Percentiles rank a stretch among this genome's conserved stretches.
Evolutionary conservation across 73 alveolate species (phyloP).

Genomic region (Paramecium primaurelia): DNA sequence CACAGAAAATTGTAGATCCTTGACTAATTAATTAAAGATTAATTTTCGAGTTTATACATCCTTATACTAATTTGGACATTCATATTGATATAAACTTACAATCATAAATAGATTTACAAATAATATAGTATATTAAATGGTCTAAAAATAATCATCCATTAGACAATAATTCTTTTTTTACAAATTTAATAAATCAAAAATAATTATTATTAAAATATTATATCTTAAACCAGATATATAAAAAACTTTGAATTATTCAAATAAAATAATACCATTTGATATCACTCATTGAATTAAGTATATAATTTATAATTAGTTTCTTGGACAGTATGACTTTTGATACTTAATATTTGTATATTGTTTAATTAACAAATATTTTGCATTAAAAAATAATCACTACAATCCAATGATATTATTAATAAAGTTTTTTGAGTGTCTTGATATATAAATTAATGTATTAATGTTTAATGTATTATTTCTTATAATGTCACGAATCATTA

Average conservation of each 20-base stretch:
- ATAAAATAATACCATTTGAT: not conserved
- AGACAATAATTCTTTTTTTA: too few species aligned
- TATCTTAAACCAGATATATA: not conserved
- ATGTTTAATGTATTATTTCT: conserved; percentile 11
- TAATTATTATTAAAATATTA: too few species aligned
- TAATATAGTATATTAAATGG: not conserved
- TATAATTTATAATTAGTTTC: not conserved
- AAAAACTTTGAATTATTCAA: not conserved
- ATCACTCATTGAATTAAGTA: too few species aligned
- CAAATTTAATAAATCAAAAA: not conserved
- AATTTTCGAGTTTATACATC: too few species aligned
- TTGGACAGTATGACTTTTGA: not conserved
- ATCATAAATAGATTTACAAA: not conserved
- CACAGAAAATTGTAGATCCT: not conserved
- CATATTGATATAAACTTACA: too few species aligned
- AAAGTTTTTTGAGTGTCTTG: not conserved
- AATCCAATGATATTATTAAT: not conserved
- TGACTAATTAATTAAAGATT: too few species aligned
- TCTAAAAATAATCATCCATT: not conserved
- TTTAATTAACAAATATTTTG: not conserved
- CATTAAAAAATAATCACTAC: not conserved
- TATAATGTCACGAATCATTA: conserved; percentile 28
- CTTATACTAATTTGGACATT: too few species aligned
- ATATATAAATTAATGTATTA: not conserved
- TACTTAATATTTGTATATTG: too few species aligned